phyloP scores from a whole-genome alignment of 1,284 basidiomycete genomes.

The Pseudozyma flocculosa region DNA sequence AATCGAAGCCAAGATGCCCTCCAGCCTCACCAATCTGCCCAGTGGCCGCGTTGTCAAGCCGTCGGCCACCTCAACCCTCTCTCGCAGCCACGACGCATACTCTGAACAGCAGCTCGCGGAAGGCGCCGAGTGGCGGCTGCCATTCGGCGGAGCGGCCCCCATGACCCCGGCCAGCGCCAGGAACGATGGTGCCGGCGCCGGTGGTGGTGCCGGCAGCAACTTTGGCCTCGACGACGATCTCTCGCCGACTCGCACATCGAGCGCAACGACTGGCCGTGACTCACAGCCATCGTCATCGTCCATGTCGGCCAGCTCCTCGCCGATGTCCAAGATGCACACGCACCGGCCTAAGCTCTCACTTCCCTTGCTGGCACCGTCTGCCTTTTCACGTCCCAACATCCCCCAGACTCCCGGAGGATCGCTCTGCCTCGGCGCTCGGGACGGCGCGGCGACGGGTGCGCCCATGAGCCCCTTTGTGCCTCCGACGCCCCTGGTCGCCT shows the following conservation, averaged over 20 bases:
- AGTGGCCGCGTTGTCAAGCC: constrained; percentile 6
- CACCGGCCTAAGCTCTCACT: constrained; percentile 28
- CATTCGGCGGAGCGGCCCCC: too few species aligned
- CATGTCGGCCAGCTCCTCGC: constrained; percentile 6
- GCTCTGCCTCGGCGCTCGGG: constrained; percentile 41
- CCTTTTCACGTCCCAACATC: constrained; percentile 29
- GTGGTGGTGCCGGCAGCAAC: constrained; percentile 1
- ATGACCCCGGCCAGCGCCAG: constrained; percentile 2
- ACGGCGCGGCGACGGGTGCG: constrained; percentile 44
- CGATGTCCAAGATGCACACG: constrained; percentile 21
- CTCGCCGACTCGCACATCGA: too few species aligned
- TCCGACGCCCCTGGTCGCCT: constrained; percentile 42
- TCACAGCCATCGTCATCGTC: constrained; percentile 1
- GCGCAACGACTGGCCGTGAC: too few species aligned
- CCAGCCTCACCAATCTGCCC: constrained; percentile 19
- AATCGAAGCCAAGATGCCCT: constrained; percentile 23
- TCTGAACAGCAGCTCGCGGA: too few species aligned
- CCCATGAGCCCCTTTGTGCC: constrained; percentile 51
- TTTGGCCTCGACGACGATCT: background rate
- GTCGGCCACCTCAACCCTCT: too few species aligned
- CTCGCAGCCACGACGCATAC: too few species aligned
- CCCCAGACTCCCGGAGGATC: constrained; percentile 47
- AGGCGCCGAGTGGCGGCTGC: too few species aligned
- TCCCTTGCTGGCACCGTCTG: constrained; percentile 16
- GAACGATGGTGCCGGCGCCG: background rate